Percentiles rank a stretch among this genome's conserved stretches.
Conservation (phyloP, 495 filamentous ascomycete species). For the Aspergillus ostianus region DNA sequence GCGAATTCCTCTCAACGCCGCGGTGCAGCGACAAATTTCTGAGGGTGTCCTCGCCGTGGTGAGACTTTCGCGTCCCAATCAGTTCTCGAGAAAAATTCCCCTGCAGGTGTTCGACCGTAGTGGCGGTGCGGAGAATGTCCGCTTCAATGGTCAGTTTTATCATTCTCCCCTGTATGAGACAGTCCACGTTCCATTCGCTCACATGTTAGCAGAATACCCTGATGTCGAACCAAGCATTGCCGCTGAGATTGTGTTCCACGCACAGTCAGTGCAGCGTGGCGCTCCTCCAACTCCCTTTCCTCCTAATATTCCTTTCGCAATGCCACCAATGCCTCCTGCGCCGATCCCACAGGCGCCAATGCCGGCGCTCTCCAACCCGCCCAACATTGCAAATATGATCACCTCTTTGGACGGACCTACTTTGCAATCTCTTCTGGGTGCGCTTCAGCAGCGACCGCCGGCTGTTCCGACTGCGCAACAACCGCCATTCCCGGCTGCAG, state of each 20-base stretch:
- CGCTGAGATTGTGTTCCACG: conserved; percentile 74
- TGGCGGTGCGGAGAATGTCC: conserved; percentile 64
- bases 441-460: conserved; percentile 49
- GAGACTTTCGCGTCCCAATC: conserved; percentile 65
- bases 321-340: conserved; percentile 36
- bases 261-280: conserved; percentile 60
- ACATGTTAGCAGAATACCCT: conserved; percentile 61
- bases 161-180: conserved; percentile 3
- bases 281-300: conserved; percentile 42
- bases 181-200: conserved; percentile 8
- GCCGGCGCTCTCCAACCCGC: conserved; percentile 35
- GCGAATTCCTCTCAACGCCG: conserved; percentile 70
- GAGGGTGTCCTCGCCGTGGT: conserved; percentile 88
- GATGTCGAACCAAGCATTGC: conserved; percentile 73
- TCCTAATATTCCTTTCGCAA: conserved; percentile 43
- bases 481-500: conserved; percentile 29
- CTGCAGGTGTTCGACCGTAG: conserved; percentile 85
- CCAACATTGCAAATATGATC: conserved; percentile 45
- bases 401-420: conserved; percentile 67
- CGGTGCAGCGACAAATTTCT: conserved; percentile 79
- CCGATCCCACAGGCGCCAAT: conserved; percentile 34
- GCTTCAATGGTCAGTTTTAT: conserved; percentile 62
- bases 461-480: conserved; percentile 40
- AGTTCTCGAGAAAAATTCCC: conserved; percentile 67
- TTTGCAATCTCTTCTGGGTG: conserved; percentile 69